Conservation (phyloP, 2,329 filamentous ascomycete genomes). For the Cladosporium sp. region DNA sequence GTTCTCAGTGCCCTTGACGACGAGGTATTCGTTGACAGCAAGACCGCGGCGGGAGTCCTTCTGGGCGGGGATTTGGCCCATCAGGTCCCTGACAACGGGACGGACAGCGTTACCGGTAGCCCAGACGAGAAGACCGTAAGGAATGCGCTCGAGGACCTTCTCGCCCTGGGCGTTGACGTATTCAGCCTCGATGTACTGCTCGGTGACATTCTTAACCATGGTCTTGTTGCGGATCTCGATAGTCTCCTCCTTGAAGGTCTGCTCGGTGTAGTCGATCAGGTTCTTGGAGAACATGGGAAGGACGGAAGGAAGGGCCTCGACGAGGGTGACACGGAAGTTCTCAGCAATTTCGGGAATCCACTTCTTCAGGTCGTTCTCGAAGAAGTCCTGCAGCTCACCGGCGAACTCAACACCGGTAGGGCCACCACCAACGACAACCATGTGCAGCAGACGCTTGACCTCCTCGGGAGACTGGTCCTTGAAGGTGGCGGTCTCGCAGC, state of each 20-base stretch:
- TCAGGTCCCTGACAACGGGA: slow-evolving; percentile 84
- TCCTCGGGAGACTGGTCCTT: slow-evolving; percentile 90
- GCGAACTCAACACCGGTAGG: slow-evolving; percentile 98
- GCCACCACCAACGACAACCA: slow-evolving; percentile 83
- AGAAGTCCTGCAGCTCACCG: slow-evolving; percentile 97
- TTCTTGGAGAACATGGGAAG: slow-evolving; percentile 99
- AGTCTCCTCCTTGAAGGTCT: slow-evolving; percentile 97
- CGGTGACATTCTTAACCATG: slow-evolving; percentile 96
- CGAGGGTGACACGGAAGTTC: slow-evolving; percentile 94
- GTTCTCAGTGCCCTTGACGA: slow-evolving; percentile 94
- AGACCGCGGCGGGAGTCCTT: slow-evolving; percentile 93
- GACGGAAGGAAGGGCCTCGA: slow-evolving; percentile 92
- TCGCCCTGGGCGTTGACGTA: slow-evolving; percentile 74
- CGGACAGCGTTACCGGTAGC: slow-evolving; percentile 95
- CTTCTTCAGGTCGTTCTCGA: slow-evolving; percentile 96
- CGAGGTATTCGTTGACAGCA: slow-evolving; percentile 96
- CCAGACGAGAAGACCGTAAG: slow-evolving; percentile 96
- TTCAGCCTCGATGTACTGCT: slow-evolving; percentile 90
- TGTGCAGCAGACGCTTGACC: slow-evolving; percentile 90
- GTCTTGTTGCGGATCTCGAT: slow-evolving; percentile 98
- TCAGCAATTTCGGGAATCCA: slow-evolving; percentile 93
- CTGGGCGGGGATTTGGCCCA: slow-evolving; percentile 87
- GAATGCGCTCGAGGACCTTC: slow-evolving; percentile 76
- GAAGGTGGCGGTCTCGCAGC: slow-evolving; percentile 96
- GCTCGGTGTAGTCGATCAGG: slow-evolving; percentile 98